Evolutionary conservation across 2,329 filamentous ascomycete genomes (phyloP), one percentile per base, ranked within the genome.

Genomic region (Neonectria sp.): DNA sequence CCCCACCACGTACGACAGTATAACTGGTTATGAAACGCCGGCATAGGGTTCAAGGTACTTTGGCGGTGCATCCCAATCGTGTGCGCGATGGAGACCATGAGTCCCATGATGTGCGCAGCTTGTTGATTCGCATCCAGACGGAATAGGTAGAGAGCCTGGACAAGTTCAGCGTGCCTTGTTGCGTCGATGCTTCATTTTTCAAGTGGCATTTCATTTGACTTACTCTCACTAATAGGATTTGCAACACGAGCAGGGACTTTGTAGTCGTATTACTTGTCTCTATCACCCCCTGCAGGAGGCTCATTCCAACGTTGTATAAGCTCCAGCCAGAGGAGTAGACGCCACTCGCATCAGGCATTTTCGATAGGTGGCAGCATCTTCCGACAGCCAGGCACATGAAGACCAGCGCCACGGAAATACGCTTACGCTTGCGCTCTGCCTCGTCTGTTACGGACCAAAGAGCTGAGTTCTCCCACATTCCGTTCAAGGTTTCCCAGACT

Each of bases 351-450:
- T 71, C 69, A 1, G 49, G 43, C 27, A 62, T 67, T n/a, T 56
- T 71, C n/a, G 65, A 25, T 4, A 60, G 67, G 6, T 64, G 60
- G 12, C 65, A 64, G 25, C 69, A 71, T 35, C 69, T 55, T 9
- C 69, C 68, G 2, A 71, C 37, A 6, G 69, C 69, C 13, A 71
- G 65, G 11, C 69, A 71, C 27, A 71, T 67, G 21, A 59, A 71
- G 8, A 71, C 62, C 43, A 71, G 33, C 1, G 69, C 68, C 11
- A 71, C 49, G 1, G 69, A 70, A 21, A 67, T 49, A 4, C 65
- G 56, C 25, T 59, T 27, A 1, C 64, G 60, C 46, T 70, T 59
- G 4, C 68, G 35, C 21, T 62, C 55, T 9, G 59, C 31, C 7
- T 51, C 27, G 11, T 63, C 60, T 12, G 55, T 60, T 2, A 49